A percentile compares a stretch with the other conserved stretches of the same genome.
Conservation (phyloP, 148 eudicot species). For the Tetragonia tetragonoides region DNA sequence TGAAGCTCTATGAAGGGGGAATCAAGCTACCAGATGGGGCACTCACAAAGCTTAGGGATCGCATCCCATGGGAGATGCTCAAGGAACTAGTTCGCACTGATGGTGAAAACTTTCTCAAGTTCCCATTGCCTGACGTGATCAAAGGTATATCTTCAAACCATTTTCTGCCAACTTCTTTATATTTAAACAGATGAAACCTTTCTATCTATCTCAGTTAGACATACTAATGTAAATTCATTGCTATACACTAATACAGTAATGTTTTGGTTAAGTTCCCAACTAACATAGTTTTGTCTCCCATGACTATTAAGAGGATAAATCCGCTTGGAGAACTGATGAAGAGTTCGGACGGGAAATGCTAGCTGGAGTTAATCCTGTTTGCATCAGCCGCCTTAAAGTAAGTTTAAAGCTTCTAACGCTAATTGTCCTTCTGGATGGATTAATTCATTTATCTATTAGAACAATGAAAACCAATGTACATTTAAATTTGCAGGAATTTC, state of each 20-base stretch:
- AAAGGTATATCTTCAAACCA: constrained; percentile 42
- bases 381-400: constrained; percentile 65
- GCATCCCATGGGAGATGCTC: constrained; percentile 69
- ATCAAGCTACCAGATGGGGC: constrained; percentile 43
- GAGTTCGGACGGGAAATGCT: constrained; percentile 96
- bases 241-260: background rate
- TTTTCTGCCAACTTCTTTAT: no score
- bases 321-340: constrained; percentile 96
- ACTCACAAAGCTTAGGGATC: constrained; percentile 38
- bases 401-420: background rate
- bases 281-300: background rate
- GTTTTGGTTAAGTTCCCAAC: background rate
- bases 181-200: background rate
- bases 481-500: constrained; percentile 59
- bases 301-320: constrained; percentile 51
- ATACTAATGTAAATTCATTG: background rate
- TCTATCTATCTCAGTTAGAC: background rate
- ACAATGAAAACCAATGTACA: background rate
- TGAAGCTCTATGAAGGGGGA: constrained; percentile 58
- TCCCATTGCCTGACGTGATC: constrained; percentile 76
- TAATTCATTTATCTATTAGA: background rate
- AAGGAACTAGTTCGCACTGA: constrained; percentile 66
- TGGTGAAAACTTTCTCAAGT: constrained; percentile 55
- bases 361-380: constrained; percentile 87
- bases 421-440: background rate